Base-by-base conservation (phyloP, 257 asterid genomes). In the Voacanga thouarsii region DNA sequence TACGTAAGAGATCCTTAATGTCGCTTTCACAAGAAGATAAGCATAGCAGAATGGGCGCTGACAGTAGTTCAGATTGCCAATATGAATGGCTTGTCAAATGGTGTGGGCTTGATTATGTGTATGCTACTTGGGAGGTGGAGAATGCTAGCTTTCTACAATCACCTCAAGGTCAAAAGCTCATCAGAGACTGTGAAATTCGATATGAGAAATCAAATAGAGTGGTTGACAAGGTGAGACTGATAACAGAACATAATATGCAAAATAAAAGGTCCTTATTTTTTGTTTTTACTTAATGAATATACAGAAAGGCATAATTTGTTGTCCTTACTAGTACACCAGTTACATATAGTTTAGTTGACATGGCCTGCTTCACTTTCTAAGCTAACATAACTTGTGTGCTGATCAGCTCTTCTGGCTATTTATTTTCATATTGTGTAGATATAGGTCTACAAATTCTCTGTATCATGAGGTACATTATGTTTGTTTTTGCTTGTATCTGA, bases 41-140 rank as follows among this genome's bases (percentile, higher is more conserved):
- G 37, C 28, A 75, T 76, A 84, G 43, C 57, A 81, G 81, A 61
- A 83, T 85, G 16, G 79, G 87, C 53, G 21, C 83, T 66, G 78
- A 76, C 77, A 84, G 56, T 75, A 83, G 84, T 65, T 80, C 77
- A 60, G 84, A 77, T 24, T 86, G 93, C 82, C 84, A 83, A 67
- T 81, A 45, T 55, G 97, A 91, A 80, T 91, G 97, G 94, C 93
- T 91, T 83, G 93, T 91, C 79, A 89, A 88, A 84, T 91, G 97
- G 97, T 45, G 73, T 80, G 89, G 89, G 84, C 95, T 89, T 83
- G 85, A 70, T 77, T 88, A 89, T 86, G 88, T 85, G 77, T 82
- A 85, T 85, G 88, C 90, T 70, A 86, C 95, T 7, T 91, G 97
- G 97, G 97, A 91, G 85, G 79, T 89, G 66, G 97, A 88, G 78